These are phyloP conservation scores for Stylosanthes scabra DNA, from an alignment of 331 rosid genomes.

Conservation along the genomic window DNA sequence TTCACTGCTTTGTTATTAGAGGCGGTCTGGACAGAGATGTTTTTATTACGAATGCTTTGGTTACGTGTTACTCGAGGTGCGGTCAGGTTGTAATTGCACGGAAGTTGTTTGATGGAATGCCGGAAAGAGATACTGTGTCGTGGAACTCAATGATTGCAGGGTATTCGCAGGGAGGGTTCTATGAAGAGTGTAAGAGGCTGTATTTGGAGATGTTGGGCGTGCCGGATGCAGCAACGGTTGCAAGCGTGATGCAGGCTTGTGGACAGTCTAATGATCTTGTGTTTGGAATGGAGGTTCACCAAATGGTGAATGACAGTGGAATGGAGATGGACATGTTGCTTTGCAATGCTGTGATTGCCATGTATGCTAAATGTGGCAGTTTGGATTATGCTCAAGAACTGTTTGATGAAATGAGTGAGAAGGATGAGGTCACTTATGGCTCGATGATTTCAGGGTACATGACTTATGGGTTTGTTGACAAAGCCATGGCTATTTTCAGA, in stretches of 20 bases:
- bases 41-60: conserved; percentile 69
- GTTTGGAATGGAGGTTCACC: conserved; percentile 74
- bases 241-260: conserved; percentile 89
- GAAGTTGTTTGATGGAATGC: conserved; percentile 63
- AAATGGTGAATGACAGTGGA: conserved; percentile 47
- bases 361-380: conserved; percentile 86
- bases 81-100: conserved; percentile 60
- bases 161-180: conserved; percentile 77
- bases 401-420: conserved; percentile 71
- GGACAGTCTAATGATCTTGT: conserved; percentile 76
- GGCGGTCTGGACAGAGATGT: conserved; percentile 59
- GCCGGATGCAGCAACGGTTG: conserved; percentile 64
- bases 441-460: conserved; percentile 77
- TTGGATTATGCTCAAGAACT: conserved; percentile 75
- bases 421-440: conserved; percentile 74
- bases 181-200: conserved; percentile 66
- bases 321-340: conserved; percentile 60
- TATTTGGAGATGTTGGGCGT: conserved; percentile 58
- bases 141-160: conserved; percentile 92
- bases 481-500: conserved; percentile 66
- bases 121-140: conserved; percentile 61
- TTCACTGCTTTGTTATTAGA: conserved; percentile 65
- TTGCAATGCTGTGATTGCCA: conserved; percentile 71
- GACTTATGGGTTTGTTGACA: conserved; percentile 69
- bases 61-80: conserved; percentile 73